Conservation (phyloP, 2,329 filamentous ascomycete genomes). For the Leptographium procerum region DNA sequence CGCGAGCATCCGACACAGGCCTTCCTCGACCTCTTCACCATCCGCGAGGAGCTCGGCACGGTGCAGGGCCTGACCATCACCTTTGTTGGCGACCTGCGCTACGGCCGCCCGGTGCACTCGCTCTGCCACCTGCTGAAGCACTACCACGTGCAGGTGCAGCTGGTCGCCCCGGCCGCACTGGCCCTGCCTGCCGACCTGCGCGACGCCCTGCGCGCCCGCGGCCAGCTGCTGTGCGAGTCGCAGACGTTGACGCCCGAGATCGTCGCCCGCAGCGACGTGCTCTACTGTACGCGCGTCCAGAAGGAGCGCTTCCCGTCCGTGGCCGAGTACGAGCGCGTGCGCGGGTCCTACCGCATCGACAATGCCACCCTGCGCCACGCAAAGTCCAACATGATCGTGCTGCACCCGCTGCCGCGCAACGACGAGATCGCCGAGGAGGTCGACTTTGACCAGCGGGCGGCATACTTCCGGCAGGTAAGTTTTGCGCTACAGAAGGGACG, state of each 20-base stretch:
- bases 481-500: neutral
- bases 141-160: slow-evolving; percentile 89
- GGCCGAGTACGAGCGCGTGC: slow-evolving; percentile 73
- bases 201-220: slow-evolving; percentile 57
- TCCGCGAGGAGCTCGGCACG: slow-evolving; percentile 91
- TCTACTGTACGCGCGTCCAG: slow-evolving; percentile 96
- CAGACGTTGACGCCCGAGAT: slow-evolving; percentile 78
- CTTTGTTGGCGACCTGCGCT: slow-evolving; percentile 84
- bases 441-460: slow-evolving; percentile 91
- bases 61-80: slow-evolving; percentile 94
- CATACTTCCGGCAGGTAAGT: slow-evolving; percentile 98
- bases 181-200: slow-evolving; percentile 65
- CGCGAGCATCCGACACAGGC: slow-evolving; percentile 96
- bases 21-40: slow-evolving; percentile 95
- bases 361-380: slow-evolving; percentile 82
- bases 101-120: slow-evolving; percentile 91
- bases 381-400: slow-evolving; percentile 84
- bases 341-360: slow-evolving; percentile 81
- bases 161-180: slow-evolving; percentile 74
- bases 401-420: slow-evolving; percentile 92
- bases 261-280: slow-evolving; percentile 72
- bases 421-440: slow-evolving; percentile 91
- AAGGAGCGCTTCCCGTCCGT: slow-evolving; percentile 85
- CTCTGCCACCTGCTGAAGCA: slow-evolving; percentile 87
- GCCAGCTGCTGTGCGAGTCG: slow-evolving; percentile 66